Evolutionary conservation across 2,329 filamentous ascomycete genomes (phyloP).

Genomic region (Colletotrichum scovillei): DNA sequence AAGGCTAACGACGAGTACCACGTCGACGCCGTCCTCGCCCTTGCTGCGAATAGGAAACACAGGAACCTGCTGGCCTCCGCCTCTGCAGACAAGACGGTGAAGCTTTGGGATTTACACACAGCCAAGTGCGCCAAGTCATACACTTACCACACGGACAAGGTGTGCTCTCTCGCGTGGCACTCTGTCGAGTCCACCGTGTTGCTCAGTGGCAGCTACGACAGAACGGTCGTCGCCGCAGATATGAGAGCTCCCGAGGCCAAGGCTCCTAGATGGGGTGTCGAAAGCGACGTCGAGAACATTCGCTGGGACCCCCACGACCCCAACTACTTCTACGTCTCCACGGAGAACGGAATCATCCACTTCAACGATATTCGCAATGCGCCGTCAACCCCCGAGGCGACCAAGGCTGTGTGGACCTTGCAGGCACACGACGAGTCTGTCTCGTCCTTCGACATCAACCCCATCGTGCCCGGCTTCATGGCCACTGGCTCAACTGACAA

Average conservation of each 20-base stretch:
- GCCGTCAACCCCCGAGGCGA: constrained; percentile 76
- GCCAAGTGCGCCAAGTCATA: constrained; percentile 96
- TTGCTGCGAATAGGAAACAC: constrained; percentile 93
- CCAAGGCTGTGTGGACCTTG: constrained; percentile 91
- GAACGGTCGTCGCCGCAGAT: constrained; percentile 92
- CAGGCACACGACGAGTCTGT: constrained; percentile 95
- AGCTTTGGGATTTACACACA: constrained; percentile 96
- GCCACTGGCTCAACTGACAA: constrained; percentile 94
- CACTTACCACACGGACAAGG: constrained; percentile 95
- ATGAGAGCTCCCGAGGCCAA: constrained; percentile 92
- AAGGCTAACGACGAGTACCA: constrained; percentile 94
- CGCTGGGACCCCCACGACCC: constrained; percentile 93
- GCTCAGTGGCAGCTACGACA: constrained; percentile 93
- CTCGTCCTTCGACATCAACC: constrained; percentile 93
- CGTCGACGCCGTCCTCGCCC: constrained; percentile 90
- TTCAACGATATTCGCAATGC: constrained; percentile 88
- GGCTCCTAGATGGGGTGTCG: constrained; percentile 88
- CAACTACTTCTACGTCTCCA: constrained; percentile 96
- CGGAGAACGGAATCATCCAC: constrained; percentile 91
- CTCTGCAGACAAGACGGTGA: constrained; percentile 96
- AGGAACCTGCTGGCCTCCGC: constrained; percentile 94
- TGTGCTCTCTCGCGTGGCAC: constrained; percentile 96
- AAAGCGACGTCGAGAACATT: constrained; percentile 93
- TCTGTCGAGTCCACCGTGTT: constrained; percentile 86
- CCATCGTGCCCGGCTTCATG: constrained; percentile 89